Base-by-base conservation (phyloP, 2,329 filamentous ascomycete genomes). In the Diaporthe australafricana region DNA sequence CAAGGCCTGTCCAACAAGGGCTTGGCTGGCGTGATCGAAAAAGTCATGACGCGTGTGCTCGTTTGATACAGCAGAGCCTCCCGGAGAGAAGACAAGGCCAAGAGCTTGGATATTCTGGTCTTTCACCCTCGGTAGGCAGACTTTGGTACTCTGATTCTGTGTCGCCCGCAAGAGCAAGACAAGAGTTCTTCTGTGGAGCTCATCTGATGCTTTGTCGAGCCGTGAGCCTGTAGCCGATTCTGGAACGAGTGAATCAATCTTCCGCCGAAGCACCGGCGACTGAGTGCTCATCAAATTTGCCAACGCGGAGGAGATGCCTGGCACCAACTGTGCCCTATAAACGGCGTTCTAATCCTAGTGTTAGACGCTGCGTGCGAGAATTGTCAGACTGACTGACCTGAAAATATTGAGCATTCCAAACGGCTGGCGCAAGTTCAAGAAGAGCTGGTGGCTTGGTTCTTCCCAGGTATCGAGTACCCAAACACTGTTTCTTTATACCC, bases 351-450 rank as follows among this genome's bases (percentile, higher is more conserved):
- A 14, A 5, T 30, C 8, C 22, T 32, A 6, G 27, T 2, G 22
- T 73, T 27, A 73, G 70, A 40, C 17, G 20, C 25, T 5, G 17
- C 3, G 3, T 17, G 3, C 11, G 5, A 8, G 17, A 27, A 0
- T 16, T 38, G 35, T 32, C 17, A 14, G 14, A 16, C 12, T 47
- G 20, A 40, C 72, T 38, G 38, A 72, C 72, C 50, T 73, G 72
- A 27, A 73, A 73, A 27, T 66, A 70, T 17, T 42, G 50, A 16
- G 56, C 38, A 57, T 48, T 73, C 72, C 72, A 73, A 40, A 73
- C 72, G 30, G 65, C 72, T 25, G 72, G 72, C 17, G 72, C 65
- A 32, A 73, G 55, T 22, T 73, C 72, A 27, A 73, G 56, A 32
- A 72, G 60, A 8, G 70, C 57, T 27, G 50, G 48, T 53, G 25